These are phyloP conservation scores for Flaveria sonorensis DNA, from an alignment of 129 eudicot species.

Conservation along the genomic window DNA sequence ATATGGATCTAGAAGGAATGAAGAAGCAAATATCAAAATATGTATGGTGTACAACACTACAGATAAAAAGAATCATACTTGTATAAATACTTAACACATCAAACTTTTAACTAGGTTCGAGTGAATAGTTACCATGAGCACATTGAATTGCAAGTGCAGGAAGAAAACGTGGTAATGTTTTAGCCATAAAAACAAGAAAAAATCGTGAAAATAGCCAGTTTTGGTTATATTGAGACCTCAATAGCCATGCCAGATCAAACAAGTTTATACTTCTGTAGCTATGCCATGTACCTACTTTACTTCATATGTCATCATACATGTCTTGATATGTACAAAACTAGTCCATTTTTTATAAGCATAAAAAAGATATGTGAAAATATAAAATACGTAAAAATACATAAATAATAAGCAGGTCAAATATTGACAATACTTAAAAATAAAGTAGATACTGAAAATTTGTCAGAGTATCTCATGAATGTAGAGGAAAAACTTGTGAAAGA, in stretches of 20 bases:
- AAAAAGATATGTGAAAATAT: not conserved
- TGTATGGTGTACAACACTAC: not conserved
- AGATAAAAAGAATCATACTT: not conserved
- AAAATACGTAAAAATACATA: not conserved
- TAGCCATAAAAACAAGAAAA: not conserved
- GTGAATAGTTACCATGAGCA: not conserved
- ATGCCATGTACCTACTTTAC: not conserved
- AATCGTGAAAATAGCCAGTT: not conserved
- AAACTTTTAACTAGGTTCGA: not conserved
- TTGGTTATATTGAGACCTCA: not conserved
- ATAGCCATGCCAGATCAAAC: not conserved
- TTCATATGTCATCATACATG: not conserved
- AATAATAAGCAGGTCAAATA: not conserved
- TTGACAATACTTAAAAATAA: not conserved
- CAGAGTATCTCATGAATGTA: not conserved
- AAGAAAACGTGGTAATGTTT: not conserved
- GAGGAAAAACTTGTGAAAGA: not conserved
- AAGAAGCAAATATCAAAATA: conserved; percentile 7
- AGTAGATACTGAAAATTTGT: not conserved
- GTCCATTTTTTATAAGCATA: no score
- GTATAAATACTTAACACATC: not conserved
- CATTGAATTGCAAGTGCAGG: not conserved
- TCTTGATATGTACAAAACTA: not conserved
- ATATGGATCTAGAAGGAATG: conserved; percentile 35
- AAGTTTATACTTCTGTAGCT: not conserved